Conservation (phyloP, 257 asterid genomes). For the Cinchona pubescens region DNA sequence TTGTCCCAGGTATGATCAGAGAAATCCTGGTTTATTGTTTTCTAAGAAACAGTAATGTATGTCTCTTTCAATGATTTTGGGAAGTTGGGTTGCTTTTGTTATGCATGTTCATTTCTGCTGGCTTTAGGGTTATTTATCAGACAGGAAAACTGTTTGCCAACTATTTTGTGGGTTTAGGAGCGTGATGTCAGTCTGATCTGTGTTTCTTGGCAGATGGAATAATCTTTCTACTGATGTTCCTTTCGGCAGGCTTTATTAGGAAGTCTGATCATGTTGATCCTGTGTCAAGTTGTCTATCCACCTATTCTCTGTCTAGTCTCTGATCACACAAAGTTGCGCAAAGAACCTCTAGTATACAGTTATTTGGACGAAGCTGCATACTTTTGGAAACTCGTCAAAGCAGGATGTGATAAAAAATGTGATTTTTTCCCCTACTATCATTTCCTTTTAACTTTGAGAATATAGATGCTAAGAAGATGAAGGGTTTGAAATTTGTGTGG, state of each 20-base stretch:
- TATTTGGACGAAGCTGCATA: not conserved
- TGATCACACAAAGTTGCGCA: not conserved
- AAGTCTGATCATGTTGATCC: not conserved
- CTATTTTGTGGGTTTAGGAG: not conserved
- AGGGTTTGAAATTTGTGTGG: not conserved
- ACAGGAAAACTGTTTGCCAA: not conserved
- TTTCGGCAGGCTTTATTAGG: not conserved
- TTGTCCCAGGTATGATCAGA: constrained; percentile 71
- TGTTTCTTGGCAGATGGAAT: not conserved
- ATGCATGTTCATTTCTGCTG: not conserved
- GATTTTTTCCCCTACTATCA: not conserved
- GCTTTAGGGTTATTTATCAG: not conserved
- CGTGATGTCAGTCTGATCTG: not conserved
- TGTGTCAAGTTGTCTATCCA: not conserved
- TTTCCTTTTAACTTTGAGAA: not conserved
- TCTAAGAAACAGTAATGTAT: not conserved
- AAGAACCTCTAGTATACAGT: not conserved
- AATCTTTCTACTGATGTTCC: not conserved
- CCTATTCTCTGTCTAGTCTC: not conserved
- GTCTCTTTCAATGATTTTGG: not conserved
- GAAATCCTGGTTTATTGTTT: not conserved
- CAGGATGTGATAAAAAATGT: not conserved
- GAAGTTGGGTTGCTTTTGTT: not conserved
- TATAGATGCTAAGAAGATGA: not conserved
- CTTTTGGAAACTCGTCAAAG: not conserved